Base-by-base conservation (phyloP, 2,329 filamentous ascomycete species). In the Pseudopithomyces chartarum region DNA sequence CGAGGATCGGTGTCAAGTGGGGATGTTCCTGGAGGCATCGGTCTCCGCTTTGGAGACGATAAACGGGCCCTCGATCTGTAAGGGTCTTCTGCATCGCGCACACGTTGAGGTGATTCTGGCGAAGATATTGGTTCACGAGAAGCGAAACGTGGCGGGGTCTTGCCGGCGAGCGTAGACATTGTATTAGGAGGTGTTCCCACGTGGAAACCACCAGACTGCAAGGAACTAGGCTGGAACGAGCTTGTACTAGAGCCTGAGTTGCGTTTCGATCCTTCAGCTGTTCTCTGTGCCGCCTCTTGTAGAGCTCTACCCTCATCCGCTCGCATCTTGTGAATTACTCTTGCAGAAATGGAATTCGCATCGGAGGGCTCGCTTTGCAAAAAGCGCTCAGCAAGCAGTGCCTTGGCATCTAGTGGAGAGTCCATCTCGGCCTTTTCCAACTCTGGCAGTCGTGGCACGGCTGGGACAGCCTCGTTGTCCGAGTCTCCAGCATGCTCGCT, bases 251-350 rank as follows among this genome's bases (percentile, higher is more conserved):
- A 70, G 23, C 66, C 68, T 6, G 74, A 76, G 29, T 68, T 67
- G 3, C 65, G 61, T 26, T 65, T 66, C 17, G 56, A 48, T 20
- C 61, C 60, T 3, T 68, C 62, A 4, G 53, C 56, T 26, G 64
- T 65, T 19, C 61, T 68, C 36, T 76, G 72, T 26, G 63, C 64
- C 36, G 73, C 78, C 46, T 80, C 74, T 46, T 84, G 81, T 51
- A 84, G 68, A 10, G 80, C 81, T 53, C 73, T 73, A 6, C 79
- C 82, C 70, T 84, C 82, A 56, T 84, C 82, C 8, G 76, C 76
- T 54, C 81, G 75, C 82, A 84, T 84, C 63, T 76, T 79, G 26
- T 80, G 80, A 54, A 80, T 81, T 8, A 82, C 62, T 23, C 68
- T 64, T 52, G 78, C 76, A 2, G 81, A 78, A 57, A 81, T 80